These are phyloP conservation scores for Hypoxylon rubiginosum DNA, from an alignment of 2,329 filamentous ascomycete genomes.

Conservation along the genomic window DNA sequence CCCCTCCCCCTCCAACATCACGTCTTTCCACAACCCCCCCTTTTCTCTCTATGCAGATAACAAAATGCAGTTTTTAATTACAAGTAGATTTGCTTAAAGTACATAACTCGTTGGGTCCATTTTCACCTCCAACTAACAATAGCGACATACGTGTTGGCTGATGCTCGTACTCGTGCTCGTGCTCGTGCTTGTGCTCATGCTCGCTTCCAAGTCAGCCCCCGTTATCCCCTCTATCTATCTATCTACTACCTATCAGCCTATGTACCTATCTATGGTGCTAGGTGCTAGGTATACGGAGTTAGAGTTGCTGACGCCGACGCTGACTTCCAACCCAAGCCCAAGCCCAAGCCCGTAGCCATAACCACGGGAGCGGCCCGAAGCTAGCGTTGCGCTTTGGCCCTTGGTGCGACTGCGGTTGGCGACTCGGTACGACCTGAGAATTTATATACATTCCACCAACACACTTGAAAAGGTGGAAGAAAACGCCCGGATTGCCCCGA, in stretches of 20 bases:
- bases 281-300: background rate
- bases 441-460: slow-evolving; percentile 4
- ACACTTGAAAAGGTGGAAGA: background rate
- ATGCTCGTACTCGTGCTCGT: background rate
- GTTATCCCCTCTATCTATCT: background rate
- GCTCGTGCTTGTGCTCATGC: slow-evolving; percentile 6
- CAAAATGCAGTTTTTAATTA: background rate
- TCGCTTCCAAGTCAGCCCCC: background rate
- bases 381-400: slow-evolving; percentile 33
- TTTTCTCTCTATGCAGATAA: slow-evolving; percentile 3
- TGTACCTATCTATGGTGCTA: background rate
- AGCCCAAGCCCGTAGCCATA: background rate
- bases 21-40: background rate
- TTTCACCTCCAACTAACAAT: slow-evolving; percentile 7
- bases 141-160: slow-evolving; percentile 18
- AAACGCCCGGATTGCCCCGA: slow-evolving; percentile 1
- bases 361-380: slow-evolving; percentile 39
- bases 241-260: too few species aligned
- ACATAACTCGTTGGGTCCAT: slow-evolving; percentile 15
- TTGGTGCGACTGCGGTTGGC: background rate
- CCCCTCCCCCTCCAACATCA: background rate
- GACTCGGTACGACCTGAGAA: background rate
- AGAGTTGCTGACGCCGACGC: background rate
- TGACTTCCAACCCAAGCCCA: background rate
- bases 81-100: slow-evolving; percentile 12